Base-by-base conservation (phyloP, 1,284 basidiomycete genomes). In the Ceratobasidium theobromae region DNA sequence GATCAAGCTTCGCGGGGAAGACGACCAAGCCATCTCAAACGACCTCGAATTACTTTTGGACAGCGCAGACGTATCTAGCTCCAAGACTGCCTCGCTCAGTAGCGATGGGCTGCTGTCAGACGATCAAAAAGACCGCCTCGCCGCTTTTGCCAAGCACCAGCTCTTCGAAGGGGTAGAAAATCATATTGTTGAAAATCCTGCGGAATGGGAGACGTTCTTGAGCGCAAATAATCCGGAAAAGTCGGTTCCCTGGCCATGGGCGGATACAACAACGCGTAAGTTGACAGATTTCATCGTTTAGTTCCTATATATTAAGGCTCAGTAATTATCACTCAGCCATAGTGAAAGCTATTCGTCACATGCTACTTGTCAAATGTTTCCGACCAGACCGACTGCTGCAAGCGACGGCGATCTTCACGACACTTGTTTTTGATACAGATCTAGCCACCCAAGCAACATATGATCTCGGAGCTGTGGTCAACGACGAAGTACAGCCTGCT, bases 21-120 rank as follows among this genome's bases (percentile, higher is more conserved):
- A 91, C 71, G 87, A 90, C 53, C 74, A 73, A 23, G 66, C 73
- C 1, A 87, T 96, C 48, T 75, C 81, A 0, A 89, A 94, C 30
- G 97, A 98, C 74, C 79, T 97, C 38, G 93, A 95, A 72, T 93
- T 95, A 76, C 78, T 98, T 27, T 80, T 98, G 33, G 95, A 98
- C 74, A 88, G 91, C 70, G 89, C 90, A 2, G 91, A 93, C 72
- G 74, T 81, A 28, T 77, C 78, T 30, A 74, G 80, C 38, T 75
- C 79, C 1, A 53, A 53, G 33, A 46, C 64, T 4, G 40, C 64
- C 12, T 45, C 52, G 18, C 14, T 18, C 16, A 73, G 75, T 55
- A 69, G 77, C 1, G 74, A 80, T 64, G 74, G 78, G 4, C 75
- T 89, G 67, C 80, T 84, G 43, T 78, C 84, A 1, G 69, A 83